Conservation (phyloP, 2,329 filamentous ascomycete species). For the Aureobasidium sp. region DNA sequence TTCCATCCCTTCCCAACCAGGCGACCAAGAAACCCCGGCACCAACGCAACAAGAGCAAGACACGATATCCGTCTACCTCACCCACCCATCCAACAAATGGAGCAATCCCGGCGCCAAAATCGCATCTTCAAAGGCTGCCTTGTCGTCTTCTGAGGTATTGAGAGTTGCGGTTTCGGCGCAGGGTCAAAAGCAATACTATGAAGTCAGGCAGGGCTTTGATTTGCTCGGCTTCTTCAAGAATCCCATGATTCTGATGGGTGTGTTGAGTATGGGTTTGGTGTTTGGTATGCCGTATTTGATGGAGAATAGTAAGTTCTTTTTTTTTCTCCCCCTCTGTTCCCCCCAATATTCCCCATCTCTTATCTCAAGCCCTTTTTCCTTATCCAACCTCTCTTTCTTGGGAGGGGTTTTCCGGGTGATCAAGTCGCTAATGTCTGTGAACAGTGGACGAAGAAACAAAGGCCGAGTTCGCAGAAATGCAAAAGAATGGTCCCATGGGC, state of each 20-base stretch:
- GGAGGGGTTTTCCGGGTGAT: background rate
- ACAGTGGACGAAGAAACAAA: constrained; percentile 94
- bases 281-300: constrained; percentile 92
- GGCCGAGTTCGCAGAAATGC: constrained; percentile 85
- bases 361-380: no score
- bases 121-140: constrained; percentile 20
- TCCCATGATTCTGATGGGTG: constrained; percentile 90
- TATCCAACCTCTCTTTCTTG: no score
- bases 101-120: constrained; percentile 67
- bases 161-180: constrained; percentile 57
- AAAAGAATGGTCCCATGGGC: constrained; percentile 63
- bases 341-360: no score
- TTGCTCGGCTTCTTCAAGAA: constrained; percentile 79
- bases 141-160: constrained; percentile 33
- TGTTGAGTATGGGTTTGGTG: constrained; percentile 75
- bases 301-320: constrained; percentile 72
- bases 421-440: constrained; percentile 20
- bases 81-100: constrained; percentile 85
- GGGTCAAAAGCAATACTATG: constrained; percentile 66
- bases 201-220: constrained; percentile 59
- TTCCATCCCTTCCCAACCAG: constrained; percentile 25
- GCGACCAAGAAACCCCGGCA: no score
- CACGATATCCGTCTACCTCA: constrained; percentile 67
- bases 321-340: background rate
- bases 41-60: constrained; percentile 26